These are phyloP conservation scores for Neurospora sp. DNA, from an alignment of 495 filamentous ascomycete genomes.

Conservation along the genomic window DNA sequence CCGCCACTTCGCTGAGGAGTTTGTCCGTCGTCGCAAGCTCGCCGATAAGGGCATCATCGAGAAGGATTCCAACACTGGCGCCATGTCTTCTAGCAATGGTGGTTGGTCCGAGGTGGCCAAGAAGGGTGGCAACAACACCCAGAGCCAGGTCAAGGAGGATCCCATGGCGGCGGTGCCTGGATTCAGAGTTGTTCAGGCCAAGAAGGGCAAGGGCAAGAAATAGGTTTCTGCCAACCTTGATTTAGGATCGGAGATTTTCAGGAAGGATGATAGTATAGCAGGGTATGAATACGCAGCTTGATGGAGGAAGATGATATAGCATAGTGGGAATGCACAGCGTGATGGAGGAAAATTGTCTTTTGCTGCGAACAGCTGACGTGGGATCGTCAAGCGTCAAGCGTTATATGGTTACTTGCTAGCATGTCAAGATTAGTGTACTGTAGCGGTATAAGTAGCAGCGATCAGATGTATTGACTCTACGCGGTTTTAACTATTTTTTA, in stretches of 20 bases:
- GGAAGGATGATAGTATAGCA: neutral
- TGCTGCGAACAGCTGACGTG: neutral
- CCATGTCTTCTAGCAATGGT: conserved; percentile 41
- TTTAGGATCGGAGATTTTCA: neutral
- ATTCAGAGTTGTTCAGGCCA: conserved; percentile 83
- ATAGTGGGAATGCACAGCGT: neutral
- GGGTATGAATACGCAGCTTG: neutral
- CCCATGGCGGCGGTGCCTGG: conserved; percentile 37
- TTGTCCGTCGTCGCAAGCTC: conserved; percentile 80
- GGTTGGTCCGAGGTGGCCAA: conserved; percentile 98
- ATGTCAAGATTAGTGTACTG: neutral
- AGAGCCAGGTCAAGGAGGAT: conserved; percentile 30
- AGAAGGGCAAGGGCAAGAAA: conserved; percentile 73
- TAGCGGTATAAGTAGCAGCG: neutral
- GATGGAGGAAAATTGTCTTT: neutral
- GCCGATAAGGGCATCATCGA: conserved; percentile 82
- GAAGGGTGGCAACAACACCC: conserved; percentile 45
- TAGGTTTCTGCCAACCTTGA: neutral
- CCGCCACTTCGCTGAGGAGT: conserved; percentile 88
- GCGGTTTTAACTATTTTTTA: no score
- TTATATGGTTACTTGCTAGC: neutral
- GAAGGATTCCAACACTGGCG: conserved; percentile 36
- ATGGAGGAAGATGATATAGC: neutral
- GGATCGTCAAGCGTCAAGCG: neutral
- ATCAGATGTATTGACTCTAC: neutral